Evolutionary conservation across 2,329 filamentous ascomycete species (phyloP), one percentile per base, ranked within the genome.

Genomic region (Sporothrix phasma): DNA sequence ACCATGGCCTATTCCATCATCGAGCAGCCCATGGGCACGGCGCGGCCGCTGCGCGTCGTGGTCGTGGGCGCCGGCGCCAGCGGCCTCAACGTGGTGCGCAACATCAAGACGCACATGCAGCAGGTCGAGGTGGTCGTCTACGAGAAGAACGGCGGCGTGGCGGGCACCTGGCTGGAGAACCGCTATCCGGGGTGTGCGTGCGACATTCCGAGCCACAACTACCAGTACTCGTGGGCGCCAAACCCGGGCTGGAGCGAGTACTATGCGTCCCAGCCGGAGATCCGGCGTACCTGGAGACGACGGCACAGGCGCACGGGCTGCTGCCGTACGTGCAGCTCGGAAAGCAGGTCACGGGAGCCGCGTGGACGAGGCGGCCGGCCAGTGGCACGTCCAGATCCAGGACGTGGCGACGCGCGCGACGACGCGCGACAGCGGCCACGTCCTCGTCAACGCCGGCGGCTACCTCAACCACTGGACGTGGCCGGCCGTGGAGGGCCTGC

Each of bases 391-490:
- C 5, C 24, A 19, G n/a, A 34, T 68, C 4, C 19, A 64, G 24
- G 39, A 66, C 47, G 11, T 64, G 19, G 31, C 34, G 29, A 43
- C 47, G 0, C 62, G 63, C 7, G 22, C 2, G 5, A 26, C 0
- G 3, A 4, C 1, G 24, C 70, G 2, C 2, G 67, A 68, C 63
- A 74, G 74, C 47, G 79, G 76, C 59, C 76, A 81, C 62, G 74
- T 82, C n/a, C 71, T 83, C 5, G 69, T 82, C 63, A 80, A 80
- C 53, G 80, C 78, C 13, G 69, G 71, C 15, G 80, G 80, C 3
- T 76, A 78, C 31, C 71, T 82, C 61, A 81, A 80, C 66, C 78
- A 82, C 62, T 80, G 78, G 74, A 76, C 77, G 61, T 82, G 78
- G 78, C 80, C 61, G 15, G 43, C 62, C 7, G 67, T 69, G 10